phyloP scores from a whole-genome alignment of 164 flowering plant genomes.

The Umbellularia californica region DNA sequence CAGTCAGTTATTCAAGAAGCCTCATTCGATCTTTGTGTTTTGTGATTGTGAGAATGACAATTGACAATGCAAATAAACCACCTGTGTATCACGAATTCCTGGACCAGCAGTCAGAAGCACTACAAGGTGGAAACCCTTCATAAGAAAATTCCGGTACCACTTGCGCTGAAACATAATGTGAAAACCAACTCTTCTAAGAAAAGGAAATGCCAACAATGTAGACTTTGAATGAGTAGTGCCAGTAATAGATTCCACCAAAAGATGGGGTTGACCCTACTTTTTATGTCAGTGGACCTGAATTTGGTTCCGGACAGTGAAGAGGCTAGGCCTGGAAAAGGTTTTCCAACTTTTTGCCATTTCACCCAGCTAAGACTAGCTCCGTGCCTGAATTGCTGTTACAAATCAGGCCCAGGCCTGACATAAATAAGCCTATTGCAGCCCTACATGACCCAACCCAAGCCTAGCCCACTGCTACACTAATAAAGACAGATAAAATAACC shows the following conservation, averaged over 20 bases:
- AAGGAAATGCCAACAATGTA: not conserved
- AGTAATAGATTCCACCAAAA: not conserved
- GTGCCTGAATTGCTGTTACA: not conserved
- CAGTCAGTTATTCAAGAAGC: no score
- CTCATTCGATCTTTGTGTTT: no score
- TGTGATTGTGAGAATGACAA: no score
- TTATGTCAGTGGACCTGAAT: not conserved
- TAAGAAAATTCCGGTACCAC: constrained; percentile 93
- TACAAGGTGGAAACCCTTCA: constrained; percentile 97
- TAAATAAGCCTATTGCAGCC: not conserved
- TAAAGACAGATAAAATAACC: not conserved
- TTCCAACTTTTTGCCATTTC: no score
- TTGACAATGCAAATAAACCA: constrained; percentile 15
- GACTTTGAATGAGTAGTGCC: not conserved
- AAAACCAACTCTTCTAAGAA: constrained; percentile 6
- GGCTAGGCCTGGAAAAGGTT: not conserved
- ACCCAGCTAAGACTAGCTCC: not conserved
- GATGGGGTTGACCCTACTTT: not conserved
- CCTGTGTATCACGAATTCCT: constrained; percentile 98
- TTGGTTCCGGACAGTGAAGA: not conserved
- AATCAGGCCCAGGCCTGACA: not conserved
- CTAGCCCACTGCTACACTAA: not conserved
- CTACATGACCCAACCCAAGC: no score
- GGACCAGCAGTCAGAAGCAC: constrained; percentile 88
- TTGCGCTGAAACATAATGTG: constrained; percentile 60